Evolutionary conservation across 2,329 filamentous ascomycete genomes (phyloP), one percentile per base, ranked within the genome.

Genomic region (Orbilia brochopaga): DNA sequence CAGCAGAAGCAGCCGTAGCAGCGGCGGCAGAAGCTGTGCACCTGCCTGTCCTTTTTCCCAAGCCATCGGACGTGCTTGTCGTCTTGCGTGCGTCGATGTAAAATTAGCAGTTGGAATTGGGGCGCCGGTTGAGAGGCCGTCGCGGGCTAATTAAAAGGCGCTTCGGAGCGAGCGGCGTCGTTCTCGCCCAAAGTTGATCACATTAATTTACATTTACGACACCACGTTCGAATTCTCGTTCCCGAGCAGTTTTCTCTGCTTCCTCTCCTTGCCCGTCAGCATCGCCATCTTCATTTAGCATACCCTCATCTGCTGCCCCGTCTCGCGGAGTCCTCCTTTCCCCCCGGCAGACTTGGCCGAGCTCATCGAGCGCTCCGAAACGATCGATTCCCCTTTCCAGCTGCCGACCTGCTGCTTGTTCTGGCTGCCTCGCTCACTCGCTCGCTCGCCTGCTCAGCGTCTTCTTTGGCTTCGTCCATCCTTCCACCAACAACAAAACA

Each of bases 351-450:
- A 4, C 44, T 32, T 32, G 27, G 27, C 27, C 8, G 27, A 32
- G 44, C 19, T 48, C 8, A 17, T 19, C 19, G n/a, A 19, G 44
- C n/a, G 44, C 44, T 48, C 44, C 8, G 19, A 19, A 48, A 21
- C 17, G 44, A 48, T 19, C n/a, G 44, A 32, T 53, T 53, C 50
- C 30, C 24, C 50, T 53, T 53, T 53, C 50, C 50, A 30, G 24
- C 30, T 53, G 23, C 30, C 50, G 2, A 5, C 17, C 50, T 53
- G 50, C 50, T 53, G 5, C 30, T 23, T 19, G 6, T 23, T 32
- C 50, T 24, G 50, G 17, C n/a, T n/a, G n/a, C n/a, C n/a, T n/a
- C n/a, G n/a, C n/a, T n/a, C n/a, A n/a, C 19, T 53, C 50, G 11
- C 5, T n/a, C n/a, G 24, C 19, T 53, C 50, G 11, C 5, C 17